A percentile compares a stretch with the other conserved stretches of the same genome.
Evolutionary conservation across 2,329 filamentous ascomycete genomes (phyloP).

Genomic region (Alternaria viburni): DNA sequence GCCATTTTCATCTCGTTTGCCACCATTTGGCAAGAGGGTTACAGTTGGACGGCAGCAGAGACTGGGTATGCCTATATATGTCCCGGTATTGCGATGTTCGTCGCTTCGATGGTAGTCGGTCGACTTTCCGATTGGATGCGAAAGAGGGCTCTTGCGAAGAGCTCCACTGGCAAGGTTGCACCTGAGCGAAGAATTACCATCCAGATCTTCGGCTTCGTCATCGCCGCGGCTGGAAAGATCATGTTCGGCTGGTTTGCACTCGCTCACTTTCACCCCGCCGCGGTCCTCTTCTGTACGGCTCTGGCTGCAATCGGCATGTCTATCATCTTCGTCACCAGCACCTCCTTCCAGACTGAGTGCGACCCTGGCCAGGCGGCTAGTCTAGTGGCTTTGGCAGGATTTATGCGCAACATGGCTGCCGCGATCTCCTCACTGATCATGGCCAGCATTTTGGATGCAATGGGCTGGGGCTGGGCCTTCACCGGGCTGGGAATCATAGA

Average conservation of each 20-base stretch:
- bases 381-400: slow-evolving; percentile 50
- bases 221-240: slow-evolving; percentile 47
- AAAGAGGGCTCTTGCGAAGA: slow-evolving; percentile 34
- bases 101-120: slow-evolving; percentile 49
- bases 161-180: slow-evolving; percentile 32
- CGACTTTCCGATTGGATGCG: slow-evolving; percentile 48
- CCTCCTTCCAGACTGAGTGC: slow-evolving; percentile 52
- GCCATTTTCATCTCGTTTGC: slow-evolving; percentile 36
- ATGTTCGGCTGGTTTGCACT: slow-evolving; percentile 53
- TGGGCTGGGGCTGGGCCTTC: slow-evolving; percentile 52
- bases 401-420: slow-evolving; percentile 51
- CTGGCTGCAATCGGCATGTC: slow-evolving; percentile 48
- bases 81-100: slow-evolving; percentile 40
- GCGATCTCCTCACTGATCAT: slow-evolving; percentile 50
- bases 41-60: slow-evolving; percentile 44
- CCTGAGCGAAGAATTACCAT: slow-evolving; percentile 51
- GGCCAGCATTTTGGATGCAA: slow-evolving; percentile 37
- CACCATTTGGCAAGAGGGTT: slow-evolving; percentile 32
- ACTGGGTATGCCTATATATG: slow-evolving; percentile 49
- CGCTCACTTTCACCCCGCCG: slow-evolving; percentile 29
- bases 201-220: slow-evolving; percentile 51
- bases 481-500: slow-evolving; percentile 48
- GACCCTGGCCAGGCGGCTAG: slow-evolving; percentile 49
- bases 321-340: slow-evolving; percentile 52
- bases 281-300: slow-evolving; percentile 27